Evolutionary conservation across 2,329 filamentous ascomycete genomes (phyloP).

Genomic region (Verruconis gallopava): DNA sequence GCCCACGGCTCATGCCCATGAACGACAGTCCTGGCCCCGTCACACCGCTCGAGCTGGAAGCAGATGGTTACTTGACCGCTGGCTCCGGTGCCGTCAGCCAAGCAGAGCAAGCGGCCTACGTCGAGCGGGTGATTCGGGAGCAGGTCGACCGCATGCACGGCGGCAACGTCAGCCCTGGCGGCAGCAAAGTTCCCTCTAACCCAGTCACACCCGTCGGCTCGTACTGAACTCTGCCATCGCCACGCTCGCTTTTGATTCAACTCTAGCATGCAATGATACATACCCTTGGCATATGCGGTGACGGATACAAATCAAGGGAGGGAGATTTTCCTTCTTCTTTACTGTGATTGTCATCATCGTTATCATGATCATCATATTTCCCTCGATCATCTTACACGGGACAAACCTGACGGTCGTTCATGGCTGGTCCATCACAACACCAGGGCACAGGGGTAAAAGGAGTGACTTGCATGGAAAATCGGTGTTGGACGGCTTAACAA

Average conservation of each 20-base stretch:
- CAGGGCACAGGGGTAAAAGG: neutral
- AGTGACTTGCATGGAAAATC: neutral
- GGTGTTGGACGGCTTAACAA: neutral
- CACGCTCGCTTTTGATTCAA: neutral
- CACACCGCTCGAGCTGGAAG: constrained; percentile 39
- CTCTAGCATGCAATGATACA: neutral
- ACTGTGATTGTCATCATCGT: too few relatives aligned
- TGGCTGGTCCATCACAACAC: neutral
- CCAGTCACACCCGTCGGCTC: neutral
- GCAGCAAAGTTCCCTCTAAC: neutral
- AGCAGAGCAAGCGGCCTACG: constrained; percentile 24
- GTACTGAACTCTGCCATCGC: neutral
- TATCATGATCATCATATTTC: too few relatives aligned
- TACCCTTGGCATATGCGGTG: too few relatives aligned
- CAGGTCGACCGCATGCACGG: constrained; percentile 24
- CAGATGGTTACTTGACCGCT: constrained; percentile 33
- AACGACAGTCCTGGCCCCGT: constrained; percentile 37
- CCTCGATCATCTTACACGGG: neutral
- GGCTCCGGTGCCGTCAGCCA: constrained; percentile 17
- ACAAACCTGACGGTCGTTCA: neutral
- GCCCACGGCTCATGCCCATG: constrained; percentile 35
- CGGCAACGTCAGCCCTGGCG: neutral
- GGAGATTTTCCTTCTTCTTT: too few relatives aligned
- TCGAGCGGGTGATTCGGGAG: constrained; percentile 34
- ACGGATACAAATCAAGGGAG: too few relatives aligned